Evolutionary conservation across 2,329 filamentous ascomycete species (phyloP).

Genomic region (Sporothrix humicola): DNA sequence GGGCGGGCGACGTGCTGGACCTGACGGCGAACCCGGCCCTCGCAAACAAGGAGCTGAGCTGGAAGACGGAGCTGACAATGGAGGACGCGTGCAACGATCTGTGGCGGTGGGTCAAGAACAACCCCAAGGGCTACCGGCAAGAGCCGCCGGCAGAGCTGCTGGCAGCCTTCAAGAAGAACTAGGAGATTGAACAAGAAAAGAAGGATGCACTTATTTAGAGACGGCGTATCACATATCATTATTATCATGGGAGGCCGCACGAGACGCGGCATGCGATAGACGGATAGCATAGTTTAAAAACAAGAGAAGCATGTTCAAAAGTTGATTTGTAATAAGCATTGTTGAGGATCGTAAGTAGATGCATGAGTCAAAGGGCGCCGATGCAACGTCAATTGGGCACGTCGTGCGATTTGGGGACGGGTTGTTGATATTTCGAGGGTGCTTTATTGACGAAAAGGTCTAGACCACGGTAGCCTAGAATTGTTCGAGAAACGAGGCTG

Average conservation of each 20-base stretch:
- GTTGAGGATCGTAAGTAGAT: too few relatives aligned
- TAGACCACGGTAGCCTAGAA: not conserved
- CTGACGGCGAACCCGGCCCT: constrained; percentile 88
- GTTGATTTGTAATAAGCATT: too few relatives aligned
- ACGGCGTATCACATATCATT: not conserved
- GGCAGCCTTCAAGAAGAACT: constrained; percentile 55
- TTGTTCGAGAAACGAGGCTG: not conserved
- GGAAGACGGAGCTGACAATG: constrained; percentile 89
- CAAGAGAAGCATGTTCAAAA: not conserved
- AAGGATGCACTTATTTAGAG: not conserved
- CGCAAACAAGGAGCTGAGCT: constrained; percentile 86
- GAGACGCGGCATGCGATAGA: too few relatives aligned
- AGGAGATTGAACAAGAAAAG: not conserved
- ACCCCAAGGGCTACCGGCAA: constrained; percentile 93
- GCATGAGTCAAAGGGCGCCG: not conserved
- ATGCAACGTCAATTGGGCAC: not conserved
- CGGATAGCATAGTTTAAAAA: not conserved
- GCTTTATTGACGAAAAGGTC: not conserved
- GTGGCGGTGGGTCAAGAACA: constrained; percentile 97
- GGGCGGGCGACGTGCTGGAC: constrained; percentile 90
- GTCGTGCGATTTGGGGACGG: too few relatives aligned
- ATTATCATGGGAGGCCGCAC: not conserved
- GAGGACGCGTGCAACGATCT: constrained; percentile 93
- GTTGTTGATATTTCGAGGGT: not conserved
- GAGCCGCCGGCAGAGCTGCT: constrained; percentile 84